phyloP scores from a whole-genome alignment of 129 eudicot genomes.

The Calendula officinalis region DNA sequence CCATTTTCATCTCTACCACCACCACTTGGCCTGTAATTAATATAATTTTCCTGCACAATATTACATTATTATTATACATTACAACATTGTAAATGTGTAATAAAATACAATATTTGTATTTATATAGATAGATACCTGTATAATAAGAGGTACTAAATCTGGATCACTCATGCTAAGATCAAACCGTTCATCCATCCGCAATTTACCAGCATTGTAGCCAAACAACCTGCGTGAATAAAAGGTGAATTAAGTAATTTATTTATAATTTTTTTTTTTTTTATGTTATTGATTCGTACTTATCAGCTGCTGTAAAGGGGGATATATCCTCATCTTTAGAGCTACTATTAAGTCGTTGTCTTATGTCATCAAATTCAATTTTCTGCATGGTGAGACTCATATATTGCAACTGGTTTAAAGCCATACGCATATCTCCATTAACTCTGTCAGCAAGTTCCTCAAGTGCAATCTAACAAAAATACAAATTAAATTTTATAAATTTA shows the following conservation, averaged over 20 bases:
- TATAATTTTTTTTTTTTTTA: constrained; percentile 3
- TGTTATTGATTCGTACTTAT: constrained; percentile 53
- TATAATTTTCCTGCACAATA: constrained; percentile 78
- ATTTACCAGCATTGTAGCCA: constrained; percentile 66
- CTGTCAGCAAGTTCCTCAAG: constrained; percentile 94
- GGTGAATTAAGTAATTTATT: background rate
- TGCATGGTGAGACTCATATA: constrained; percentile 93
- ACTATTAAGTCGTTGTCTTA: constrained; percentile 80
- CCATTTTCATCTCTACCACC: constrained; percentile 81
- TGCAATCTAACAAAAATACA: constrained; percentile 57
- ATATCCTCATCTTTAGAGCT: constrained; percentile 98
- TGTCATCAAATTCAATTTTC: constrained; percentile 81
- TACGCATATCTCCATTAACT: constrained; percentile 95
- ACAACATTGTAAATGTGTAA: background rate
- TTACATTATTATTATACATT: constrained; percentile 10
- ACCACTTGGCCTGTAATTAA: constrained; percentile 84
- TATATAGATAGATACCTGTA: constrained; percentile 53
- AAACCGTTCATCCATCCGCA: constrained; percentile 91
- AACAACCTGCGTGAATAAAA: constrained; percentile 59
- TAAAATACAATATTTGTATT: background rate
- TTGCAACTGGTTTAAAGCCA: constrained; percentile 97
- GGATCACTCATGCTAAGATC: constrained; percentile 94
- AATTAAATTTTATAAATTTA: background rate
- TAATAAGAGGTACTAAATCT: constrained; percentile 88
- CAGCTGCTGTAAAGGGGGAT: constrained; percentile 95